A percentile compares a stretch with the other conserved stretches of the same genome.
These are phyloP conservation scores for Zygosaccharomyces bisporus DNA, from an alignment of 805 yeast genomes.

Conservation along the genomic window DNA sequence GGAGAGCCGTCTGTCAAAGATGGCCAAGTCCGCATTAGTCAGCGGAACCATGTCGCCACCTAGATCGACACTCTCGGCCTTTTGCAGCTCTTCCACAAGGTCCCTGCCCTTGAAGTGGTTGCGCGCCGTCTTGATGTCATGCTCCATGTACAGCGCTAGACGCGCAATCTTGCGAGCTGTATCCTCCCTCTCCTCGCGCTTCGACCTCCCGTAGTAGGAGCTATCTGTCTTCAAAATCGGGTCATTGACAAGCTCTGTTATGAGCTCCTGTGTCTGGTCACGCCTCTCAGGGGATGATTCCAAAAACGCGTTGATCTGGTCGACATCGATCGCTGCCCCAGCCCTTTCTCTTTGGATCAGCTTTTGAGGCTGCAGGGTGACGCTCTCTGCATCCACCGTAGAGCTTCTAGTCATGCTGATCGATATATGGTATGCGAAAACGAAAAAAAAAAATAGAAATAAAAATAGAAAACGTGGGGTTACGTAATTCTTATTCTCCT, in stretches of 20 bases:
- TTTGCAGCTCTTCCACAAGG: slow-evolving; percentile 28
- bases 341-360: slow-evolving; percentile 44
- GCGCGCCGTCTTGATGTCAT: slow-evolving; percentile 32
- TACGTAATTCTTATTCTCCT: too few relatives aligned
- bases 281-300: slow-evolving; percentile 50
- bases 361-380: slow-evolving; percentile 29
- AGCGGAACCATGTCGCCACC: slow-evolving; percentile 13
- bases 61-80: slow-evolving; percentile 11
- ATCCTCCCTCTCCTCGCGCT: slow-evolving; percentile 53
- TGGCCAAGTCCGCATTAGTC: slow-evolving; percentile 27
- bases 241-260: slow-evolving; percentile 62
- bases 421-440: background rate
- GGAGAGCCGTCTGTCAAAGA: slow-evolving; percentile 56
- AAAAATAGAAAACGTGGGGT: too few relatives aligned
- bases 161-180: slow-evolving; percentile 61
- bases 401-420: slow-evolving; percentile 31
- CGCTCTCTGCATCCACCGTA: slow-evolving; percentile 19
- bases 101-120: slow-evolving; percentile 25
- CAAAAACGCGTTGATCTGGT: slow-evolving; percentile 51
- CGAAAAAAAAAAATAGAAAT: too few relatives aligned
- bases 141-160: slow-evolving; percentile 56
- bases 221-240: slow-evolving; percentile 56
- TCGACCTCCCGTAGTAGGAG: slow-evolving; percentile 54
- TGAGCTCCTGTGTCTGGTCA: slow-evolving; percentile 44
- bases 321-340: slow-evolving; percentile 40